Evolutionary conservation across 495 filamentous ascomycete species (phyloP).

Genomic region (Annulohypoxylon nitens): DNA sequence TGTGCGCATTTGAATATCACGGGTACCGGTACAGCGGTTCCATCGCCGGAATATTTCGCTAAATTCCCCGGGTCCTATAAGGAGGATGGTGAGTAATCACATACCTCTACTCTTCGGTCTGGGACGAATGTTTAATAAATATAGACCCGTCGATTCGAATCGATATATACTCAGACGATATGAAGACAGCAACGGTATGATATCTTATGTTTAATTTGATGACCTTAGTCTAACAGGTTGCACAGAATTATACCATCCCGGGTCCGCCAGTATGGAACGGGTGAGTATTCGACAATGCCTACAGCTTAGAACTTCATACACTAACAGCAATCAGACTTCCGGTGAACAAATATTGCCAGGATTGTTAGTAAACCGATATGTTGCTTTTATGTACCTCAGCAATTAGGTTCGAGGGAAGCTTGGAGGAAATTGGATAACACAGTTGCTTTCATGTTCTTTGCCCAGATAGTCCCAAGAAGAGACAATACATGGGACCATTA

Average conservation of each 20-base stretch:
- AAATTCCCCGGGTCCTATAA: constrained; percentile 66
- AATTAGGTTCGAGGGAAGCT: background rate
- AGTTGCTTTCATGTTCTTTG: background rate
- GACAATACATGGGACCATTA: background rate
- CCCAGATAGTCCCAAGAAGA: too few relatives aligned
- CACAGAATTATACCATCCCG: constrained; percentile 59
- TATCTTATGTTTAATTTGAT: background rate
- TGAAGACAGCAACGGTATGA: constrained; percentile 52
- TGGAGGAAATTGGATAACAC: background rate
- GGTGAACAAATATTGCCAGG: constrained; percentile 53
- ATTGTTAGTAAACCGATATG: constrained; percentile 27
- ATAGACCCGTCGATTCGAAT: constrained; percentile 66
- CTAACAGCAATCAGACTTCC: constrained; percentile 38
- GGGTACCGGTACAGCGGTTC: constrained; percentile 58
- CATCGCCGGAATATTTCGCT: constrained; percentile 57
- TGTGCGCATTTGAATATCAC: constrained; percentile 67
- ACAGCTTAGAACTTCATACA: background rate
- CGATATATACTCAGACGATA: constrained; percentile 60
- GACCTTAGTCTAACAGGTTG: constrained; percentile 28
- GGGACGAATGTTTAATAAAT: constrained; percentile 32
- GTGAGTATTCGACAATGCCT: constrained; percentile 42
- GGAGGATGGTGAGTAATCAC: constrained; percentile 55
- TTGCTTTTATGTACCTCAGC: background rate
- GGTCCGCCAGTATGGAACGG: constrained; percentile 62
- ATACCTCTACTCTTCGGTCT: too few relatives aligned